A percentile compares a stretch with the other conserved stretches of the same genome.
Conservation (phyloP, 495 filamentous ascomycete genomes). For the Zalerion maritima region DNA sequence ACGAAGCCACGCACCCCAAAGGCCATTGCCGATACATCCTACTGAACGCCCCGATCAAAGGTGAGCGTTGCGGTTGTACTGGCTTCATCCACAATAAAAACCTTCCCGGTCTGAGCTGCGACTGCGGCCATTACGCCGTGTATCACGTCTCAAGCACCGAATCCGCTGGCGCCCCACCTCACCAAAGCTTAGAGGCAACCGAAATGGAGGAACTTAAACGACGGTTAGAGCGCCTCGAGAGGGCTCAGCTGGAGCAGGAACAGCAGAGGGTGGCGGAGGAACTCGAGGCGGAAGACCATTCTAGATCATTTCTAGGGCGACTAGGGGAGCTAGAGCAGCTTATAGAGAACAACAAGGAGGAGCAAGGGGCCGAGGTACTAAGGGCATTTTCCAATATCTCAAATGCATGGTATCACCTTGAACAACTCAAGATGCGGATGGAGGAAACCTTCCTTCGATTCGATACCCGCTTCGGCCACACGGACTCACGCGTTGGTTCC, state of each 20-base stretch:
- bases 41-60: constrained; percentile 36
- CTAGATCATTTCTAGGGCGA: constrained; percentile 21
- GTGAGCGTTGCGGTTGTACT: constrained; percentile 39
- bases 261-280: constrained; percentile 26
- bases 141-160: constrained; percentile 34
- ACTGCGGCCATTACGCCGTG: constrained; percentile 41
- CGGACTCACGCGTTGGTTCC: not conserved
- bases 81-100: constrained; percentile 35
- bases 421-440: constrained; percentile 28
- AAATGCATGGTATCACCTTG: constrained; percentile 35
- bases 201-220: constrained; percentile 33
- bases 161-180: constrained; percentile 8
- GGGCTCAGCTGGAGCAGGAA: constrained; percentile 28
- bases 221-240: constrained; percentile 31
- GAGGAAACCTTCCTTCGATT: constrained; percentile 30
- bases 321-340: constrained; percentile 35
- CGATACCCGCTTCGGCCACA: constrained; percentile 22
- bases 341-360: constrained; percentile 33
- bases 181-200: constrained; percentile 14
- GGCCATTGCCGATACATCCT: constrained; percentile 43
- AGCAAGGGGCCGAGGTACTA: constrained; percentile 33
- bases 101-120: constrained; percentile 35
- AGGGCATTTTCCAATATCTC: constrained; percentile 34
- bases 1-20: constrained; percentile 31
- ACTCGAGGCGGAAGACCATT: constrained; percentile 8